Percentiles rank a stretch among this genome's conserved stretches.
These are phyloP conservation scores for Globisporangium barbulae DNA, from an alignment of 352 stramenopile genomes.

Conservation along the genomic window DNA sequence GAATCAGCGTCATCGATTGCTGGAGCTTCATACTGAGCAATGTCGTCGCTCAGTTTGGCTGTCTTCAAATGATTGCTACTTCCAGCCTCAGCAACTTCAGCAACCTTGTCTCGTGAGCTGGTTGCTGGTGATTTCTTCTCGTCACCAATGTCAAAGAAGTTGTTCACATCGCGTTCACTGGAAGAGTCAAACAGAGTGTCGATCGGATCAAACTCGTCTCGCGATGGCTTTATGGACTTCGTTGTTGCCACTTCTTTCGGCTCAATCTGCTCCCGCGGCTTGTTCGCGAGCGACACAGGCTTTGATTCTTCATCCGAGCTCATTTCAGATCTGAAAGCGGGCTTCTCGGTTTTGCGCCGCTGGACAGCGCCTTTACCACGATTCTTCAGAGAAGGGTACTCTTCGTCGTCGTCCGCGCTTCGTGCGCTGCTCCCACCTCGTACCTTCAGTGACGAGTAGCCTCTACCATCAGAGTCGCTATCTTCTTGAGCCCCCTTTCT, in stretches of 20 bases:
- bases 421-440: background rate
- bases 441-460: constrained; percentile 6
- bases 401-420: constrained; percentile 17
- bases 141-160: constrained; percentile 21
- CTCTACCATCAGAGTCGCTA: constrained; percentile 3
- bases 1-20: constrained; percentile 17
- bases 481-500: background rate
- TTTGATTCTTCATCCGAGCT: constrained; percentile 15
- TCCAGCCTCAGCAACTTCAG: background rate
- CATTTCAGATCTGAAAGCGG: background rate
- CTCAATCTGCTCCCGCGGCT: background rate
- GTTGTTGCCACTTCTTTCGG: constrained; percentile 10
- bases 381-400: constrained; percentile 23
- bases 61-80: background rate
- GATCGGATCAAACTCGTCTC: constrained; percentile 42
- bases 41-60: background rate
- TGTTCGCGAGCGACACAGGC: background rate
- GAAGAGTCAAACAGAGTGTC: constrained; percentile 65
- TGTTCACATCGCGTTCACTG: constrained; percentile 40
- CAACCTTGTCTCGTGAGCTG: background rate
- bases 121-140: background rate
- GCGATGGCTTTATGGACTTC: constrained; percentile 4
- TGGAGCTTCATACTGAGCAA: background rate
- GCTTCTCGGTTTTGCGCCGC: background rate
- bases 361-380: background rate